Conservation (phyloP, 2,329 filamentous ascomycete genomes). For the Coniochaeta sp. region DNA sequence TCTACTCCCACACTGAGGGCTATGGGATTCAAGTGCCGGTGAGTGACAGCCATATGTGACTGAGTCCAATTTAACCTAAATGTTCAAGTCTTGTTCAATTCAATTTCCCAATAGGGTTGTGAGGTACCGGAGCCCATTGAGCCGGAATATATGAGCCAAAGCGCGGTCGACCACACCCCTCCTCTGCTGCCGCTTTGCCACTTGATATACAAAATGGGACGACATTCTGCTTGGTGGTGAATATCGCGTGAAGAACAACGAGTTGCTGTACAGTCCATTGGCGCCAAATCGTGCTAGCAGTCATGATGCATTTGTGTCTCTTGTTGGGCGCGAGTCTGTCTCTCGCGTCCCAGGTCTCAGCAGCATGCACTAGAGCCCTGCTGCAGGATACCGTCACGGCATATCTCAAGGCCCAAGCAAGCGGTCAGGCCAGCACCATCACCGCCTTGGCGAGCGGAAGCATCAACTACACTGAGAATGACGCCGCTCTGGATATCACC, state of each 20-base stretch:
- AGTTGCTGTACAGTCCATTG: background rate
- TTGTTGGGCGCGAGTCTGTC: background rate
- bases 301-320: background rate
- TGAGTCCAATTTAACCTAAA: background rate
- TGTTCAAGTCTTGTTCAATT: background rate
- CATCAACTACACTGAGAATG: slow-evolving; percentile 15
- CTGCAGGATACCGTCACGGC: slow-evolving; percentile 12
- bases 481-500: slow-evolving; percentile 10
- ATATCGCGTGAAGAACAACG: background rate
- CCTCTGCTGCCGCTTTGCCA: background rate
- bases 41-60: background rate
- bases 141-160: background rate
- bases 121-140: background rate
- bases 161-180: background rate
- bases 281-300: background rate
- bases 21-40: background rate
- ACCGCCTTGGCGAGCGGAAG: slow-evolving; percentile 6
- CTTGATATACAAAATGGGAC: background rate
- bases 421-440: slow-evolving; percentile 9
- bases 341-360: slow-evolving; percentile 8
- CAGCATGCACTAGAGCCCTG: slow-evolving; percentile 12
- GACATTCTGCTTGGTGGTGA: background rate
- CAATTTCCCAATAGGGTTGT: background rate
- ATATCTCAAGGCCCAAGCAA: slow-evolving; percentile 13
- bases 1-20: too few relatives aligned